Evolutionary conservation across 164 flowering plant genomes (phyloP), one percentile per base, ranked within the genome.

Genomic region (Nymphaea thermarum): DNA sequence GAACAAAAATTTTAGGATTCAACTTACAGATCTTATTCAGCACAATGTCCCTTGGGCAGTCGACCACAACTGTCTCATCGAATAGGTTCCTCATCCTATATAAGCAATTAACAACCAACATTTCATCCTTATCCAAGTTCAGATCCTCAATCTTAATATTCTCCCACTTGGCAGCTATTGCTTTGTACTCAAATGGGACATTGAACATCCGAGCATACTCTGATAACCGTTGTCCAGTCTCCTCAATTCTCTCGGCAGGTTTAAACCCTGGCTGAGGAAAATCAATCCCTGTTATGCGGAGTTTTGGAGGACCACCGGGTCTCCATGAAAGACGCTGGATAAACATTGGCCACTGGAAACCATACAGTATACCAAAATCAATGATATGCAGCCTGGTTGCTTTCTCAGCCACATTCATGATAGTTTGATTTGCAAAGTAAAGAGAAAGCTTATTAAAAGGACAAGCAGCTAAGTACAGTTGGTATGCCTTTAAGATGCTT

Each of bases 291-390:
- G 98, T 93, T 43, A 93, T 88, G 55, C 87, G 79, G 72, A 89
- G 80, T 78, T 64, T 85, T 42, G 96, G 98, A 3, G 96, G 86
- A 17, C 98, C 96, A 45, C 88, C 89, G 6, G 72, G 47, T 72
- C 90, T 82, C 11, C 10, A 4, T 42, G 91, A 77, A 18, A 90
- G 74, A 3, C 86, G 73, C 65, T 86, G 88, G 17, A 93, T 81
- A 15, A 93, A 73, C 55, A 84, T 82, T 2, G 98, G 97, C 96
- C 96, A 90, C 42, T 93, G 98, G 71, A 93, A 93, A 57, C 98
- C 98, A 75, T 83, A 90, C 6, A 81, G 81, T 57, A 93, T 87
- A 25, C 98, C 96, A 77, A 88, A 90, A 78, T 90, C 97, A 25
- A 93, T 79, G 43, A 93, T 78, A 67, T 93, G 98, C 41, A 93